Conservation (phyloP, 2,329 filamentous ascomycete species). For the Pyrenochaeta sp. region DNA sequence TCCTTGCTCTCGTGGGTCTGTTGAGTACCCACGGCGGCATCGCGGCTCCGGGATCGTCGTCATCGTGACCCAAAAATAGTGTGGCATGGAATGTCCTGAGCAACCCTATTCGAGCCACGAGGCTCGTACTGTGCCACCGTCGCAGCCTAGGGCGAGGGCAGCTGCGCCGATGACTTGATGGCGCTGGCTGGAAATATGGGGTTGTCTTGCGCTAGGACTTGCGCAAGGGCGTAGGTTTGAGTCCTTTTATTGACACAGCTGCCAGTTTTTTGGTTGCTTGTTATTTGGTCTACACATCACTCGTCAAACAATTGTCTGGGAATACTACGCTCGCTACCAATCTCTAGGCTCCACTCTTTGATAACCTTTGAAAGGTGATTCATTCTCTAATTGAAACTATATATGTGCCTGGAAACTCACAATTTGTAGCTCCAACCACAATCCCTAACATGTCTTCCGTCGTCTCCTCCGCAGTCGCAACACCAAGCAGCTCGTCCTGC, state of each 20-base stretch:
- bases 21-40: neutral
- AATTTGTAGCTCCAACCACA: neutral
- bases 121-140: slow-evolving; percentile 9
- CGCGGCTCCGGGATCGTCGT: slow-evolving; percentile 6
- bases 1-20: neutral
- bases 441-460: slow-evolving; percentile 25
- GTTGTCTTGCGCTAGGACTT: slow-evolving; percentile 6
- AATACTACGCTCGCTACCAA: neutral
- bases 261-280: neutral
- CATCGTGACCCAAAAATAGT: slow-evolving; percentile 24
- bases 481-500: slow-evolving; percentile 28
- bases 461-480: slow-evolving; percentile 23
- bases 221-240: slow-evolving; percentile 1
- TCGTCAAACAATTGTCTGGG: neutral
- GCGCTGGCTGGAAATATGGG: slow-evolving; percentile 3
- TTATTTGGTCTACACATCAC: neutral
- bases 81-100: slow-evolving; percentile 14
- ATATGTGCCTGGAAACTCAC: too few relatives aligned
- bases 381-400: too few relatives aligned
- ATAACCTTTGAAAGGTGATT: neutral
- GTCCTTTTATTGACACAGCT: slow-evolving; percentile 1
- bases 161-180: slow-evolving; percentile 3
- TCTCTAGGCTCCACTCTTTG: neutral
- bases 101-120: slow-evolving; percentile 26
- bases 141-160: slow-evolving; percentile 14